Conservation (phyloP, 768 basidiomycete species). For the Psilocybe cubensis region DNA sequence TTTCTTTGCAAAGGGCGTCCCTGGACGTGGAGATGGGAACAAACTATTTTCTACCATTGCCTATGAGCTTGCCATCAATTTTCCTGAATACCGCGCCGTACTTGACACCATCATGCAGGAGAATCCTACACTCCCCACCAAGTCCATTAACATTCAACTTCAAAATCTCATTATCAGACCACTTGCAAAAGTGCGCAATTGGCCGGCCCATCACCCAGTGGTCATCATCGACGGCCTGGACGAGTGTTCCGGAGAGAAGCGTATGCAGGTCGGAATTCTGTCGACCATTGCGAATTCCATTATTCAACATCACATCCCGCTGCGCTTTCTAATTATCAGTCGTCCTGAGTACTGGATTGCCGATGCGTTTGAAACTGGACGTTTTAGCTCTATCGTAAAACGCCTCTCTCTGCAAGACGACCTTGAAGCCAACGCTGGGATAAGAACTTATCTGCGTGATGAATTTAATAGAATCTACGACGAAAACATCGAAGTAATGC, state of each 20-base stretch:
- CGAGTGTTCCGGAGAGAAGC: constrained; percentile 2
- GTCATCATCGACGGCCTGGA: constrained; percentile 15
- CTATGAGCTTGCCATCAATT: constrained; percentile 1
- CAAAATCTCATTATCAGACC: constrained; percentile 6
- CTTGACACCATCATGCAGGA: not conserved
- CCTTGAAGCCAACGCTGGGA: not conserved
- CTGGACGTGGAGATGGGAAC: not conserved
- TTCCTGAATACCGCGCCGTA: not conserved
- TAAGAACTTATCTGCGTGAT: not conserved
- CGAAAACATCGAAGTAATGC: too few relatives aligned
- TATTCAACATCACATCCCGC: not conserved
- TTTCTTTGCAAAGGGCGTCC: constrained; percentile 1
- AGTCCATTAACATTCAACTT: constrained; percentile 3
- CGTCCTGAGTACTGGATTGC: not conserved
- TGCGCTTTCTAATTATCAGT: not conserved
- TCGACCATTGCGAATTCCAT: not conserved
- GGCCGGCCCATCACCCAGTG: not conserved
- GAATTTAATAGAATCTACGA: not conserved
- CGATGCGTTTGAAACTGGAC: not conserved
- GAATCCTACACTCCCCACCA: constrained; percentile 1
- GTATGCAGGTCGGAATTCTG: not conserved
- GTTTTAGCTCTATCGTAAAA: not conserved
- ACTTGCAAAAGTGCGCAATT: not conserved
- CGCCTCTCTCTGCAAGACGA: not conserved
- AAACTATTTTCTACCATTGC: constrained; percentile 5